phyloP scores from a whole-genome alignment of 2,329 filamentous ascomycete species.

The Colletotrichum gigasporum region DNA sequence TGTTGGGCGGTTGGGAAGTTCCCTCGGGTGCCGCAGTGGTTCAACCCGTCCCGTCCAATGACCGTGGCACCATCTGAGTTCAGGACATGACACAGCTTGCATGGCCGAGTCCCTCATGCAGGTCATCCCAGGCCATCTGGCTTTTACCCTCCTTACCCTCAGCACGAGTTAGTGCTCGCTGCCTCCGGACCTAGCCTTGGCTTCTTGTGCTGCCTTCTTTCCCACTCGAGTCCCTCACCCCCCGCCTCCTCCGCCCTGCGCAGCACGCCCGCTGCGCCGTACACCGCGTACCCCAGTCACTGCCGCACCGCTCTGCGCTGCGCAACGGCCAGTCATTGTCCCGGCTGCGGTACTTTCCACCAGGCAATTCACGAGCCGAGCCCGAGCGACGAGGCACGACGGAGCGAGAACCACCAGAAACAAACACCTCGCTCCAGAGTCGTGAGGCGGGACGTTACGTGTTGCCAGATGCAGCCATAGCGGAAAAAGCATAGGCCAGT shows the following conservation, averaged over 20 bases:
- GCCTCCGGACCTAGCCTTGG: not conserved
- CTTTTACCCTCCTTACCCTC: not conserved
- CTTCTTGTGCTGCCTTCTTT: not conserved
- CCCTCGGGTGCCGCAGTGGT: not conserved
- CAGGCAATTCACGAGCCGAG: constrained; percentile 18
- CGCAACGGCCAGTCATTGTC: constrained; percentile 17
- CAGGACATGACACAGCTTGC: constrained; percentile 25
- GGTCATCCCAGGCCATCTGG: constrained; percentile 13
- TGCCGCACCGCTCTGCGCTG: not conserved
- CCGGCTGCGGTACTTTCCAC: constrained; percentile 12
- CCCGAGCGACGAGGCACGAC: constrained; percentile 2
- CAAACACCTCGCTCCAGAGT: not conserved
- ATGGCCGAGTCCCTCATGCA: constrained; percentile 22
- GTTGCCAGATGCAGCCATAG: constrained; percentile 24
- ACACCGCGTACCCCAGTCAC: not conserved
- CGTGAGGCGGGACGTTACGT: constrained; percentile 20
- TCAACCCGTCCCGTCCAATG: not conserved
- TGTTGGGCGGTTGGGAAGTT: constrained; percentile 27
- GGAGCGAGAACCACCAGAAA: constrained; percentile 12
- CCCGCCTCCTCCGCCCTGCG: not conserved
- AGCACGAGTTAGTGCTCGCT: not conserved
- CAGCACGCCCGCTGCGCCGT: too few species aligned
- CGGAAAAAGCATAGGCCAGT: constrained; percentile 27
- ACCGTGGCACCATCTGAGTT: constrained; percentile 21
- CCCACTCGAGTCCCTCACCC: too few species aligned